Base-by-base conservation (phyloP, 768 basidiomycete genomes). In the Lactifluus pinguis region DNA sequence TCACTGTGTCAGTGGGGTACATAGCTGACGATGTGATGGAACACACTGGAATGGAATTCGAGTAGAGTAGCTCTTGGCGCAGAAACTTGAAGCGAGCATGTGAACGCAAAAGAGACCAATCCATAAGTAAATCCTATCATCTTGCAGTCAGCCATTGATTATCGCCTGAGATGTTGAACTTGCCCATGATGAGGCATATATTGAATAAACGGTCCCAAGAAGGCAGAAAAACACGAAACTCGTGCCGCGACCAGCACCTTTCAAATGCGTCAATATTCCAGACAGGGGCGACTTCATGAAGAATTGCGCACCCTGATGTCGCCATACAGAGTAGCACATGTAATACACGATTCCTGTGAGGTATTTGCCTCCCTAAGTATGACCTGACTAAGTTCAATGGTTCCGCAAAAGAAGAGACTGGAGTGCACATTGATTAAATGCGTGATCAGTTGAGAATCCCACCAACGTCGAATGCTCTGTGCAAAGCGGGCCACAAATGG, bases 401-500 rank as follows among this genome's bases (percentile, higher is more conserved):
- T 14, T 17, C 25, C 13, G 19, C 52, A 47, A 30, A 17, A 39
- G 38, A 41, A 48, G 54, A 39, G 17, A 32, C 25, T 48, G 19
- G 25, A 10, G 70, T 82, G 56, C 53, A 91, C 95, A 69, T 99
- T 99, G 68, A 98, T 81, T 47, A 98, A 71, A 77, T 98, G 95
- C 0, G 87, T 87, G 17, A 74, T 64, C 42, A 86, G 71, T 41
- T 76, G 75, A 2, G 92, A 91, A 69, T 98, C 97, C 49, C 73
- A 74, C 69, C 87, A 98, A 75, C 95, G 93, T 64, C 86, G 86
- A 53, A 97, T 65, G 69, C 89, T 91, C 72, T 99, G 97, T 11
- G 89, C 76, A 45, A 92, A 69, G 73, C 97, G 95, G 38, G 83
- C 77, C 2, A 88, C 55, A 19, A 90, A 79, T 0, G 97, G 95